Conservation (phyloP, 2,329 filamentous ascomycete species). For the Scleromitrula shiraiana region DNA sequence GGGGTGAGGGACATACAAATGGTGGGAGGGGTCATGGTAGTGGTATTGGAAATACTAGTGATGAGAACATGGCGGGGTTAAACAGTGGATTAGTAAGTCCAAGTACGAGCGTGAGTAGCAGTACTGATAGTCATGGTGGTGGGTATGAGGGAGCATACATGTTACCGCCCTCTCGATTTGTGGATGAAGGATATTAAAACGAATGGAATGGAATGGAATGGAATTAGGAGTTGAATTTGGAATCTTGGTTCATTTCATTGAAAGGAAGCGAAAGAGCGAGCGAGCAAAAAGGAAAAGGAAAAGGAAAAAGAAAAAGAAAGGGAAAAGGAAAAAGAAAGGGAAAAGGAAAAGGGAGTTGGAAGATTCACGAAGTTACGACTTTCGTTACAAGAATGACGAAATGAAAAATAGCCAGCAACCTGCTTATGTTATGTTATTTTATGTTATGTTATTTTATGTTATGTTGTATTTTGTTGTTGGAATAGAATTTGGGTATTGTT, state of each 20-base stretch:
- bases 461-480: no score
- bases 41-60: slow-evolving; percentile 18
- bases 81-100: slow-evolving; percentile 28
- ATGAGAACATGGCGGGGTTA: slow-evolving; percentile 19
- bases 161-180: slow-evolving; percentile 2
- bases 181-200: background rate
- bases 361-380: no score
- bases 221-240: background rate
- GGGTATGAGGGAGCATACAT: slow-evolving; percentile 14
- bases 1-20: background rate
- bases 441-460: no score
- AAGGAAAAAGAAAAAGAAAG: background rate
- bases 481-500: no score
- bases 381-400: no score
- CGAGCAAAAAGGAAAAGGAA: background rate
- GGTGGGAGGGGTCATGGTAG: slow-evolving; percentile 12
- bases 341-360: background rate
- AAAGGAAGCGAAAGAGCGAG: background rate
- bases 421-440: no score
- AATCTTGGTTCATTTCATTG: no score
- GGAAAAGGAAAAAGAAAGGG: background rate
- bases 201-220: background rate
- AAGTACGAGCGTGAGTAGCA: slow-evolving; percentile 27
- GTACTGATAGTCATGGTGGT: slow-evolving; percentile 16
- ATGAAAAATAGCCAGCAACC: no score